Evolutionary conservation across 164 flowering plant species (phyloP).

Genomic region (Berberis vulgaris): DNA sequence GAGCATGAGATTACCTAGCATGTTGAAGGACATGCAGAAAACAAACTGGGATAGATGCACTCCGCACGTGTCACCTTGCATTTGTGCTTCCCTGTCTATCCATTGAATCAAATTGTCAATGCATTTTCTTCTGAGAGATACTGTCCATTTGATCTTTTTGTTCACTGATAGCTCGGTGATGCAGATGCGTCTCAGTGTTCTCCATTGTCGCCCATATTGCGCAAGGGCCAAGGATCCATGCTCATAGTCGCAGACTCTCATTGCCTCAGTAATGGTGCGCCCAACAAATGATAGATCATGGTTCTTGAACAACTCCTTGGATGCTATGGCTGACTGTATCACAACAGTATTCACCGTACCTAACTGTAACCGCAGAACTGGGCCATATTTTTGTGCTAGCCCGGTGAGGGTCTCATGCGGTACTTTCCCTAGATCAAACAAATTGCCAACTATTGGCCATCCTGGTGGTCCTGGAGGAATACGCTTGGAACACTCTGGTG

Average conservation of each 20-base stretch:
- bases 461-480: conserved; percentile 10
- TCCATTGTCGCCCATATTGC: conserved; percentile 12
- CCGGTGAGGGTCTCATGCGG: conserved; percentile 13
- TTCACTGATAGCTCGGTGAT: conserved; percentile 6
- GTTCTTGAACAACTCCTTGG: conserved; percentile 16
- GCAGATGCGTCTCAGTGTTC: conserved; percentile 31
- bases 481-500: background rate
- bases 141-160: conserved; percentile 9
- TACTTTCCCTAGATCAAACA: conserved; percentile 12
- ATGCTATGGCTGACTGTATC: conserved; percentile 9
- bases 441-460: conserved; percentile 9
- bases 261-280: conserved; percentile 4
- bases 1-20: conserved; percentile 1
- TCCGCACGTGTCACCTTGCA: background rate
- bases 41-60: conserved; percentile 1
- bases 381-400: conserved; percentile 7
- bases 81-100: background rate
- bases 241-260: conserved; percentile 3
- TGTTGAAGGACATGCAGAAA: conserved; percentile 3
- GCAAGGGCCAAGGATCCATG: conserved; percentile 8
- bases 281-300: conserved; percentile 8
- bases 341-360: conserved; percentile 13
- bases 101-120: conserved; percentile 8
- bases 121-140: conserved; percentile 3
- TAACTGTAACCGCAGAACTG: conserved; percentile 8